Percentiles rank a stretch among this genome's conserved stretches.
phyloP scores from a whole-genome alignment of 1,284 basidiomycete species.

The Heterobasidion occidentale region DNA sequence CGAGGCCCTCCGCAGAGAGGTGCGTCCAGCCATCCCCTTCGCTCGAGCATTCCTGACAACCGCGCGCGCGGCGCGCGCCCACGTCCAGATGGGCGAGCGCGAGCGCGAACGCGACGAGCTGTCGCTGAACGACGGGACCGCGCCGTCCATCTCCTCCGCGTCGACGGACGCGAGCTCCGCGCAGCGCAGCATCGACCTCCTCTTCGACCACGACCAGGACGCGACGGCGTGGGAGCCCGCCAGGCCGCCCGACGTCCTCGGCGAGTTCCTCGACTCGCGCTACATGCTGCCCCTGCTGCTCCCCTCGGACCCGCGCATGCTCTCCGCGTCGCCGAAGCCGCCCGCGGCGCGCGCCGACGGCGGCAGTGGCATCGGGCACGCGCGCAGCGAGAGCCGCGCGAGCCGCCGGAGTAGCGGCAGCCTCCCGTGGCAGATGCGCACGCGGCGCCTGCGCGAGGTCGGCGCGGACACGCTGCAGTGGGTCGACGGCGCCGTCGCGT shows the following conservation, averaged over 20 bases:
- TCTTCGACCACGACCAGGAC: conserved; percentile 66
- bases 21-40: conserved; percentile 17
- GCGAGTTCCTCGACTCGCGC: conserved; percentile 84
- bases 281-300: conserved; percentile 88
- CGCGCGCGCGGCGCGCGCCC: neutral
- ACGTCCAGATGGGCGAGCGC: conserved; percentile 51
- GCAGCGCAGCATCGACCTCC: conserved; percentile 61
- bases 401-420: conserved; percentile 27
- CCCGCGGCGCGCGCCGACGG: conserved; percentile 27
- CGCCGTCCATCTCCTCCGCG: conserved; percentile 17
- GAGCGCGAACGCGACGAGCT: conserved; percentile 53
- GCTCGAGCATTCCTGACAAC: neutral
- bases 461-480: conserved; percentile 51
- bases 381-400: conserved; percentile 28
- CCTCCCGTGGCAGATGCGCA: conserved; percentile 49
- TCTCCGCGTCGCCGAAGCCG: conserved; percentile 61
- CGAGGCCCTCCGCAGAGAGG: conserved; percentile 74
- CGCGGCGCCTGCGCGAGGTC: conserved; percentile 52
- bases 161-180: conserved; percentile 26
- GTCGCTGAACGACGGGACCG: conserved; percentile 32
- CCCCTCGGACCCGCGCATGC: conserved; percentile 69
- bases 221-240: conserved; percentile 70
- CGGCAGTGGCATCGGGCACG: conserved; percentile 16
- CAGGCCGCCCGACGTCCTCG: conserved; percentile 71
- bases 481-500: conserved; percentile 56